Evolutionary conservation across 2,329 filamentous ascomycete genomes (phyloP).

Genomic region (Phoma sp.): DNA sequence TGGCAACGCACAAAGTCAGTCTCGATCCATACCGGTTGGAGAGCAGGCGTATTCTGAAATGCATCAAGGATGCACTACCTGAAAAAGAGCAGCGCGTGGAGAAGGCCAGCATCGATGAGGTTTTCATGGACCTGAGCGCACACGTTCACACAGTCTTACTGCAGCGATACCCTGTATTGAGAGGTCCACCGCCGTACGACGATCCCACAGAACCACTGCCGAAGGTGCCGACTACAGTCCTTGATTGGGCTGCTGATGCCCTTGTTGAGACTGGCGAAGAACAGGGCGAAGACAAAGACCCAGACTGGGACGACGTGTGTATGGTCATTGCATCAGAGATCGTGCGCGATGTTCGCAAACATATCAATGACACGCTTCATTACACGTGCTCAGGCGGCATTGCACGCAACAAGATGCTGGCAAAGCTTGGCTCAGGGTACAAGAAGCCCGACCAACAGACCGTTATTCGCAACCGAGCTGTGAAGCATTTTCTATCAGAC

Average conservation of each 20-base stretch:
- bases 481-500: constrained; percentile 75
- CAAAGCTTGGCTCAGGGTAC: constrained; percentile 88
- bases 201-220: constrained; percentile 75
- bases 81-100: constrained; percentile 74
- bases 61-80: constrained; percentile 77
- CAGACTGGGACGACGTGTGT: constrained; percentile 95
- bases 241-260: constrained; percentile 86
- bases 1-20: constrained; percentile 89
- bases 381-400: constrained; percentile 95
- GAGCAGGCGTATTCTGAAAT: constrained; percentile 78
- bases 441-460: constrained; percentile 96
- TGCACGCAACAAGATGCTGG: constrained; percentile 90
- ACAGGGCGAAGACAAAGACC: constrained; percentile 74
- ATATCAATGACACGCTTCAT: constrained; percentile 71
- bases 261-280: constrained; percentile 79
- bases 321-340: constrained; percentile 90
- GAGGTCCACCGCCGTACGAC: constrained; percentile 71
- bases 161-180: constrained; percentile 76
- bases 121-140: constrained; percentile 89
- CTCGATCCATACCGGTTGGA: constrained; percentile 89
- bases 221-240: constrained; percentile 70
- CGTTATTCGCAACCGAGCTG: constrained; percentile 84
- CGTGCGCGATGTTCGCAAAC: constrained; percentile 73
- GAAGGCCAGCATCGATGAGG: constrained; percentile 94
- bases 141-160: constrained; percentile 79